Conservation (phyloP, 352 stramenopile species). For the Pythium folliculosum region DNA sequence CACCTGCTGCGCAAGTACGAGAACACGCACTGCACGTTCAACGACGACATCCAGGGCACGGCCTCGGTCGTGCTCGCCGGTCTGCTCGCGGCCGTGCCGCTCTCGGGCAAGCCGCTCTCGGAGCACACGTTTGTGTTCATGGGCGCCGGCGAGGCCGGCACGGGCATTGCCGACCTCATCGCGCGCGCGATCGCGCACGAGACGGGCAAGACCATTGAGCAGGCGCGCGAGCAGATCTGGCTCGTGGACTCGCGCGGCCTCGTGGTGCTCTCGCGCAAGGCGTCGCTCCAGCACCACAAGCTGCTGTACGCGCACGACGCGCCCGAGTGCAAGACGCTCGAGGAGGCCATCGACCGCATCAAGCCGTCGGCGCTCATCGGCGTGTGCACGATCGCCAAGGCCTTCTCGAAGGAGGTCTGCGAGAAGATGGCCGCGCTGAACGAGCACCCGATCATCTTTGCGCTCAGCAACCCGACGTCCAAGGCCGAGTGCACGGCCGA, state of each 20-base stretch:
- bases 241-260: conserved; percentile 93
- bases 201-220: conserved; percentile 78
- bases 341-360: conserved; percentile 81
- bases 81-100: conserved; percentile 67
- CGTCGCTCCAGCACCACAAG: conserved; percentile 90
- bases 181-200: conserved; percentile 90
- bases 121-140: conserved; percentile 96
- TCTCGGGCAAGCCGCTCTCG: conserved; percentile 79
- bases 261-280: conserved; percentile 68
- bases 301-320: conserved; percentile 86
- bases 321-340: conserved; percentile 55
- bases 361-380: conserved; percentile 96
- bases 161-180: conserved; percentile 94
- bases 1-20: conserved; percentile 83
- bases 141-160: conserved; percentile 91
- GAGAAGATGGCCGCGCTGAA: conserved; percentile 87
- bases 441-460: conserved; percentile 95
- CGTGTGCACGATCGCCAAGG: conserved; percentile 89
- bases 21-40: conserved; percentile 90
- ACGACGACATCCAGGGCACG: conserved; percentile 97
- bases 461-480: conserved; percentile 95
- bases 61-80: conserved; percentile 80
- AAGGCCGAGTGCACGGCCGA: conserved; percentile 96
- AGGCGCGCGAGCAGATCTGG: conserved; percentile 91
- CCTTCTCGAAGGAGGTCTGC: conserved; percentile 90